Evolutionary conservation across 768 basidiomycete species (phyloP), one percentile per base, ranked within the genome.

Genomic region (Naematelia encephala): DNA sequence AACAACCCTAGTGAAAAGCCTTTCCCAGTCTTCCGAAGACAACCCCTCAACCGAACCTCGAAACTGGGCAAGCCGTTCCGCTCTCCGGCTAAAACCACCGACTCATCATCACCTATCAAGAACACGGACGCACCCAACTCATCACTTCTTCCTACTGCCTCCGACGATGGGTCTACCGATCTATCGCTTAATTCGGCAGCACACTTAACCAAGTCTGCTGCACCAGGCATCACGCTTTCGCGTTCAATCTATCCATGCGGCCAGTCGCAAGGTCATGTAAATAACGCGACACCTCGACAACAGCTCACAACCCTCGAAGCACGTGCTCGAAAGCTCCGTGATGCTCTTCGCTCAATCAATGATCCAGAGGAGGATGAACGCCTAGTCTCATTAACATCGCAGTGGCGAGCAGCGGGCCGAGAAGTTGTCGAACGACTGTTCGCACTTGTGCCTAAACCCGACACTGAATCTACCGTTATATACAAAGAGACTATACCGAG

Each of bases 351-450:
- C 43, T 64, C 65, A 26, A 4, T 61, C 8, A 64, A 55, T 29
- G 45, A 57, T 21, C 61, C 61, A 1, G 69, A 61, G 29, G 66
- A 72, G 29, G 73, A 75, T 28, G 70, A 69, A 27, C 5, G 57
- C 21, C 56, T 74, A 2, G 45, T 45, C 3, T 53, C 61, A 16
- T 54, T 76, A 19, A 60, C 69, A 1, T 13, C 42, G 3, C 62
- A 60, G 3, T 76, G 73, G 73, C 58, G 63, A 13, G 54, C 57
- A 23, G 73, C 75, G 11, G 75, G 75, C 2, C 54, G 73, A 23
- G 59, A 69, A 8, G 61, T 73, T 21, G 68, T 68, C 13, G 75
- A 77, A 34, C 58, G 62, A 45, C 52, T 77, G 3, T 77, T 69
- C 30, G 25, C 22, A 1, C 22, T 60, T 19, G 27, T 67, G 3